Conservation (phyloP, 2,329 filamentous ascomycete genomes). For the Plectosphaerella sp. region DNA sequence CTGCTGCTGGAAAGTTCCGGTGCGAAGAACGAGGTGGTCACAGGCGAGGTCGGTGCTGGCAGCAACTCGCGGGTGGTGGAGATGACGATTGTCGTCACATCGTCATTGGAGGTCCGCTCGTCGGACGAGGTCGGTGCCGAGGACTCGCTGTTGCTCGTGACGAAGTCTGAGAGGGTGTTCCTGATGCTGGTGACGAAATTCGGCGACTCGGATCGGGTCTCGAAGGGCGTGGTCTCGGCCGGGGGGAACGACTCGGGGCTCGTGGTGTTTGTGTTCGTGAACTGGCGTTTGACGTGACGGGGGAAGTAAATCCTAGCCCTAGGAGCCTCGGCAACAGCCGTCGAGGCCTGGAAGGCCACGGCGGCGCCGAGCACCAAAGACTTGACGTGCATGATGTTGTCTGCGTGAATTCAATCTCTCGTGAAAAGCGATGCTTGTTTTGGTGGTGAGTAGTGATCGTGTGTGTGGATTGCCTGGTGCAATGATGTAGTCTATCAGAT, state of each 20-base stretch:
- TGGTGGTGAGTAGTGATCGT: constrained; percentile 1
- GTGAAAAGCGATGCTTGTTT: background rate
- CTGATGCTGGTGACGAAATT: constrained; percentile 10
- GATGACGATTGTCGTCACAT: constrained; percentile 21
- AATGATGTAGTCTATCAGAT: constrained; percentile 9
- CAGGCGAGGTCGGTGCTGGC: constrained; percentile 2
- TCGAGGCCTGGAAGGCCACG: constrained; percentile 40
- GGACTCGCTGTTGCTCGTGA: constrained; percentile 4
- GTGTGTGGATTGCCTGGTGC: constrained; percentile 1
- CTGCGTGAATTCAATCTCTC: no score
- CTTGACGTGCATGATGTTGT: constrained; percentile 43
- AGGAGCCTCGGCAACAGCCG: constrained; percentile 37
- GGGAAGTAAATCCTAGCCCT: constrained; percentile 55
- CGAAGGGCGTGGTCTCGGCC: constrained; percentile 15
- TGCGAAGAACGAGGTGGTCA: background rate
- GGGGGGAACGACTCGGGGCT: constrained; percentile 19
- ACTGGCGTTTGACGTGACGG: constrained; percentile 48
- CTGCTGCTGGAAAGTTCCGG: no score
- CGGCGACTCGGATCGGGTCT: constrained; percentile 3
- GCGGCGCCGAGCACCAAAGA: constrained; percentile 42
- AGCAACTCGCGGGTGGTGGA: constrained; percentile 17
- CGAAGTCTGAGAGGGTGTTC: constrained; percentile 5
- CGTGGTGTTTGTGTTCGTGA: constrained; percentile 32
- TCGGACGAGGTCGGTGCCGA: constrained; percentile 12
- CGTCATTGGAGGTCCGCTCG: constrained; percentile 4